A percentile compares a stretch with the other conserved stretches of the same genome.
phyloP scores from a whole-genome alignment of 1,139 yeast genomes.

The Saccharomycopsis phalli region DNA sequence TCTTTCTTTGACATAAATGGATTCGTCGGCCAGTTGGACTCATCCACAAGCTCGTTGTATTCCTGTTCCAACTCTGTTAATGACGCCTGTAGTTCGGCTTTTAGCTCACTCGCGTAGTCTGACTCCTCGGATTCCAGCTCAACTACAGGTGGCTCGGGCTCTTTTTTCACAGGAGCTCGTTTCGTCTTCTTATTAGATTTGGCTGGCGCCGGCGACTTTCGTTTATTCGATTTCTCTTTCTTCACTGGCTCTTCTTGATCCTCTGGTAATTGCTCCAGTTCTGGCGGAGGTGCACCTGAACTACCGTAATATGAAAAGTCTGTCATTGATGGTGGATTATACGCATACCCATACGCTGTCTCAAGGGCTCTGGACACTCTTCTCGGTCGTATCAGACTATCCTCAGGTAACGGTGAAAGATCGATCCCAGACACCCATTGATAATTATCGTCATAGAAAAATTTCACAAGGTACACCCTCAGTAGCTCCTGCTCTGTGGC shows the following conservation, averaged over 20 bases:
- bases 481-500: constrained; percentile 17
- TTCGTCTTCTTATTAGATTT: not conserved
- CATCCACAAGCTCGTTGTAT: constrained; percentile 9
- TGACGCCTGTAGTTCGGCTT: constrained; percentile 18
- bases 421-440: constrained; percentile 47
- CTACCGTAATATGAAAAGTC: constrained; percentile 26
- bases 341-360: constrained; percentile 26
- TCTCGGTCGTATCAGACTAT: constrained; percentile 26
- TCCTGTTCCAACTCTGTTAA: constrained; percentile 5
- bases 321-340: constrained; percentile 24
- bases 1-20: not conserved
- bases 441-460: constrained; percentile 58
- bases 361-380: constrained; percentile 26
- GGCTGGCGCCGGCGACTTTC: not conserved
- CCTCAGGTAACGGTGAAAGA: constrained; percentile 29
- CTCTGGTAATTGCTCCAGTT: constrained; percentile 13
- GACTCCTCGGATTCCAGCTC: constrained; percentile 16
- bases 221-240: constrained; percentile 1
- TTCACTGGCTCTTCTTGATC: not conserved
- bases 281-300: constrained; percentile 25
- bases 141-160: not conserved
- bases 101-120: constrained; percentile 9
- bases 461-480: constrained; percentile 37
- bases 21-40: constrained; percentile 4
- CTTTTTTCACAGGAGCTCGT: not conserved